Percentiles rank a stretch among this genome's conserved stretches.
Conservation (phyloP, 371 early-diverging fungal genomes). For the Amoeboaphelidium protococcarum region DNA sequence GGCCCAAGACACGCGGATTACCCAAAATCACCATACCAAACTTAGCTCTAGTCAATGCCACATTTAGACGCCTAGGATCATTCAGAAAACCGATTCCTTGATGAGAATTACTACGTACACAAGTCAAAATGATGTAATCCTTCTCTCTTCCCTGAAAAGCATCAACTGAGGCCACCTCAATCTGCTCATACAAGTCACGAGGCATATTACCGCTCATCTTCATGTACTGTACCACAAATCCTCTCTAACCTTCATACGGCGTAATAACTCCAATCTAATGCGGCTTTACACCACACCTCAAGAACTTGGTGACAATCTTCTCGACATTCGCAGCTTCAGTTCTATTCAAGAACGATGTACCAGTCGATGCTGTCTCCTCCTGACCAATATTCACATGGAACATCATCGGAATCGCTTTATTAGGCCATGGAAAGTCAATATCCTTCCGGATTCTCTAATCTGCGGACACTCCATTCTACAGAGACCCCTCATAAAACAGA, state of each 20-base stretch:
- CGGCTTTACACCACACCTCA: conserved; percentile 62
- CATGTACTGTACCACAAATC: conserved; percentile 80
- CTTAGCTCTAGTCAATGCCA: conserved; percentile 86
- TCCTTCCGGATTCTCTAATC: conserved; percentile 59
- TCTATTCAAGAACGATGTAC: conserved; percentile 88
- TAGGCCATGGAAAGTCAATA: conserved; percentile 88
- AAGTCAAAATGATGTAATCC: conserved; percentile 92
- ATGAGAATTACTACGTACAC: conserved; percentile 90
- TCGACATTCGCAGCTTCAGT: conserved; percentile 63
- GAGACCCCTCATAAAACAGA: conserved; percentile 94
- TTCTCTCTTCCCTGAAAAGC: conserved; percentile 99
- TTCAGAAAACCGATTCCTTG: conserved; percentile 95
- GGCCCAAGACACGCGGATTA: conserved; percentile 79
- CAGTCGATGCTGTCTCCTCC: conserved; percentile 84
- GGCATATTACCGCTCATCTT: conserved; percentile 62
- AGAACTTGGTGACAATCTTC: conserved; percentile 75
- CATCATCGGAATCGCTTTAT: conserved; percentile 75
- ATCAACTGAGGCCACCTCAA: conserved; percentile 96
- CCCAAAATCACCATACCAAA: conserved; percentile 87
- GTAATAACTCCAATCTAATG: conserved; percentile 95
- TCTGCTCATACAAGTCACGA: conserved; percentile 76
- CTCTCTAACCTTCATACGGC: conserved; percentile 95
- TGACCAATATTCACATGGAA: conserved; percentile 75
- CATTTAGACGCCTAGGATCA: conserved; percentile 91
- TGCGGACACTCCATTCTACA: conserved; percentile 82